A percentile compares a stretch with the other conserved stretches of the same genome.
Conservation (phyloP, 768 basidiomycete genomes). For the Dacryopinax primogenitus region DNA sequence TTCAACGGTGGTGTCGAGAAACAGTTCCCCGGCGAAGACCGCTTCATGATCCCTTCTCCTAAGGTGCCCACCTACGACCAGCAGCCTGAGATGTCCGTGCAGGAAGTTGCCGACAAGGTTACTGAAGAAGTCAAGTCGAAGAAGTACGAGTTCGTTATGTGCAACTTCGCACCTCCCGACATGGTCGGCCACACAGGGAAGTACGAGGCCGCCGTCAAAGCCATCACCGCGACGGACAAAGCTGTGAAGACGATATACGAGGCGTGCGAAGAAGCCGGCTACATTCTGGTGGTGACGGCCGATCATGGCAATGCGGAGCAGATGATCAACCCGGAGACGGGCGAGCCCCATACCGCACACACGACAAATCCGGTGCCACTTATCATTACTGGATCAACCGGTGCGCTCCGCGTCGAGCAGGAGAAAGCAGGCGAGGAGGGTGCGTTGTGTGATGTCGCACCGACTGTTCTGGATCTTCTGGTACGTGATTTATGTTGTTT, state of each 20-base stretch:
- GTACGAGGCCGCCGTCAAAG: constrained; percentile 81
- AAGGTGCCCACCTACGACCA: constrained; percentile 92
- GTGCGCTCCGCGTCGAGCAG: constrained; percentile 36
- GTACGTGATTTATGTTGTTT: constrained; percentile 24
- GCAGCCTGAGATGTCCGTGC: constrained; percentile 79
- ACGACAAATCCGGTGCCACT: constrained; percentile 84
- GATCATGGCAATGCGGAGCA: constrained; percentile 96
- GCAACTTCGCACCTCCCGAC: constrained; percentile 94
- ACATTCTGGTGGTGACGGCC: constrained; percentile 75
- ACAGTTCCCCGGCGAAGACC: constrained; percentile 69
- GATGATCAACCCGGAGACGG: constrained; percentile 74
- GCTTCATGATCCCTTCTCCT: constrained; percentile 80
- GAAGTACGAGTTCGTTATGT: constrained; percentile 85
- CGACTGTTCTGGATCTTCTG: constrained; percentile 70
- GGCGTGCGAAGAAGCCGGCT: constrained; percentile 74
- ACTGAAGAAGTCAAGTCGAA: constrained; percentile 60
- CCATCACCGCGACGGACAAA: constrained; percentile 75
- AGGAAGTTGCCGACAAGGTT: constrained; percentile 83
- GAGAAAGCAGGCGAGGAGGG: constrained; percentile 39
- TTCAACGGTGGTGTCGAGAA: constrained; percentile 96
- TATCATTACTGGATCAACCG: constrained; percentile 57
- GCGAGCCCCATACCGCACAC: constrained; percentile 83
- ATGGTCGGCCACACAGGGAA: constrained; percentile 95
- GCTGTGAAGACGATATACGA: constrained; percentile 80
- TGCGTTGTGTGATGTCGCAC: constrained; percentile 81